Percentiles rank a stretch among this genome's conserved stretches.
Evolutionary conservation across 1,139 yeast species (phyloP).

Genomic region (Lodderomyces elongisporus): DNA sequence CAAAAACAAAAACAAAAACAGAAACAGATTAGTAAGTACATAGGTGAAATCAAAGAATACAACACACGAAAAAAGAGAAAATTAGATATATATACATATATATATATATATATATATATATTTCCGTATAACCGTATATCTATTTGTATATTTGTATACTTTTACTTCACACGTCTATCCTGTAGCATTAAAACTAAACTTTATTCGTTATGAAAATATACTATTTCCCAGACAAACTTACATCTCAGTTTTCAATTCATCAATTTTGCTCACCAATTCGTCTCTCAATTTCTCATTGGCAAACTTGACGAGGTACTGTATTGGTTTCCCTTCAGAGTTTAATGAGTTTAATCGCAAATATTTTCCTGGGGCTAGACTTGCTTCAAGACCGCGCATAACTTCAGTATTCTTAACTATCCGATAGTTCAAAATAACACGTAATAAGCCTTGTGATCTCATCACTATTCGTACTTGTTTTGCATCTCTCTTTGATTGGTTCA

Average conservation of each 20-base stretch:
- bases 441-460: slow-evolving; percentile 87
- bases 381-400: slow-evolving; percentile 74
- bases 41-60: too few relatives aligned
- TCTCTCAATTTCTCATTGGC: slow-evolving; percentile 59
- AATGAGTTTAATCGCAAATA: slow-evolving; percentile 62
- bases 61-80: too few relatives aligned
- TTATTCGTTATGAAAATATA: too few relatives aligned
- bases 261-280: slow-evolving; percentile 51
- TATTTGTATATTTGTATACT: too few relatives aligned
- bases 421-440: slow-evolving; percentile 76
- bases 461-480: slow-evolving; percentile 50
- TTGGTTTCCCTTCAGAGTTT: slow-evolving; percentile 51
- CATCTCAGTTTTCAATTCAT: slow-evolving; percentile 25
- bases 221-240: too few relatives aligned
- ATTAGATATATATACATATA: slow-evolving; percentile 12
- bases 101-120: too few relatives aligned
- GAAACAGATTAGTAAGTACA: too few relatives aligned
- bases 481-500: slow-evolving; percentile 51
- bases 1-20: slow-evolving; percentile 22
- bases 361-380: slow-evolving; percentile 74
- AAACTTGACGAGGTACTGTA: slow-evolving; percentile 78
- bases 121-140: too few relatives aligned
- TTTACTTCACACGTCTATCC: too few relatives aligned
- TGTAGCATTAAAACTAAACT: too few relatives aligned
- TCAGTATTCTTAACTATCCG: slow-evolving; percentile 57